Conservation (phyloP, 768 basidiomycete species). For the Collybiopsis luxurians region DNA sequence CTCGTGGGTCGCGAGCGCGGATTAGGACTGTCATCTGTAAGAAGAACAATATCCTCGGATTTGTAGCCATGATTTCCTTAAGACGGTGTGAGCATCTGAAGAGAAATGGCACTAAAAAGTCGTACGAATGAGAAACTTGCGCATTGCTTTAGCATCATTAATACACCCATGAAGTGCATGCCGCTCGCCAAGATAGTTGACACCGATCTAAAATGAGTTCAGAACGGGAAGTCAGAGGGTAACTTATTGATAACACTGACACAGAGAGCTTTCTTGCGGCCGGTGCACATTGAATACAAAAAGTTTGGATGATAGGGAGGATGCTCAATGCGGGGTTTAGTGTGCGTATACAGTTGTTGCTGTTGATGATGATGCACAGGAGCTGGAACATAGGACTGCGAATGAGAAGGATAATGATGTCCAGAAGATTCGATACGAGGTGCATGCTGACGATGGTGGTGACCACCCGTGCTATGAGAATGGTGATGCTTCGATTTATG, state of each 20-base stretch:
- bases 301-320: constrained; percentile 11
- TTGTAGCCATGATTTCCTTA: constrained; percentile 49
- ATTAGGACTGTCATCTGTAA: constrained; percentile 59
- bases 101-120: background rate
- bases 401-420: background rate
- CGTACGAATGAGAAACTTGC: constrained; percentile 63
- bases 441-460: background rate
- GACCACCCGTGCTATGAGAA: background rate
- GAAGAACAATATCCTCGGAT: constrained; percentile 60
- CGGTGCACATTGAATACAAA: constrained; percentile 20
- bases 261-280: constrained; percentile 18
- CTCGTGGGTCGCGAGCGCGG: constrained; percentile 41
- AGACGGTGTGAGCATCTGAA: constrained; percentile 12
- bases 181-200: constrained; percentile 68
- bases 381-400: background rate
- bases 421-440: background rate
- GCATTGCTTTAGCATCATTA: constrained; percentile 75
- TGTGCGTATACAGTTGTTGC: background rate
- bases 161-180: constrained; percentile 73
- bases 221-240: background rate
- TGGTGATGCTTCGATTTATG: background rate
- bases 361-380: constrained; percentile 2
- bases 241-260: constrained; percentile 5
- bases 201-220: constrained; percentile 59
- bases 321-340: background rate